A percentile compares a stretch with the other conserved stretches of the same genome.
phyloP scores from a whole-genome alignment of 2,329 filamentous ascomycete genomes.

The Neofusicoccum kwambonambiense region DNA sequence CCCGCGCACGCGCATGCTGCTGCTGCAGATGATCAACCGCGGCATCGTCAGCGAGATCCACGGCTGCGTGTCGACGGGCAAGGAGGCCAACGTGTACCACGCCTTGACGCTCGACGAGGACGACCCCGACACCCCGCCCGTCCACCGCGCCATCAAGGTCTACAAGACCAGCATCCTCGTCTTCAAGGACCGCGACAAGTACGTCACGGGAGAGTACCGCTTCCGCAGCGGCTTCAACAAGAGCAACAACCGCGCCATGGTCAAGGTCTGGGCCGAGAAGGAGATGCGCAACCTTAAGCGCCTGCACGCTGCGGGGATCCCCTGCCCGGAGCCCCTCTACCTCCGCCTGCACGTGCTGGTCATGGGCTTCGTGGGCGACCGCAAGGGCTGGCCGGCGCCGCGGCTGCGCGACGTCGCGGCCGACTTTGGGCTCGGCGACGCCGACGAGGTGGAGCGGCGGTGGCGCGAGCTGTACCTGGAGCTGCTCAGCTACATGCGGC shows the following conservation, averaged over 20 bases:
- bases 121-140: slow-evolving; percentile 46
- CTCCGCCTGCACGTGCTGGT: slow-evolving; percentile 92
- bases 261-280: slow-evolving; percentile 98
- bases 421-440: slow-evolving; percentile 56
- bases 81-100: slow-evolving; percentile 98
- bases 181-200: slow-evolving; percentile 96
- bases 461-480: slow-evolving; percentile 82
- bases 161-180: slow-evolving; percentile 98
- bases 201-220: slow-evolving; percentile 90
- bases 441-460: slow-evolving; percentile 57
- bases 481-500: slow-evolving; percentile 82
- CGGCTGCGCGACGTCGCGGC: slow-evolving; percentile 84
- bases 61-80: slow-evolving; percentile 92
- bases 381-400: slow-evolving; percentile 83
- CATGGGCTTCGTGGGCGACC: slow-evolving; percentile 90
- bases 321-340: slow-evolving; percentile 83
- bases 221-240: slow-evolving; percentile 92
- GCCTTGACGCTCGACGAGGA: slow-evolving; percentile 64
- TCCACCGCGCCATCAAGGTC: slow-evolving; percentile 90
- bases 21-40: slow-evolving; percentile 93
- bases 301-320: slow-evolving; percentile 79
- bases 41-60: slow-evolving; percentile 88
- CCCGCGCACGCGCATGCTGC: slow-evolving; percentile 89
- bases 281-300: slow-evolving; percentile 92
- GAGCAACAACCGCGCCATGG: slow-evolving; percentile 93